These are phyloP conservation scores for Fusarium globosum DNA, from an alignment of 2,329 filamentous ascomycete genomes.

Conservation along the genomic window DNA sequence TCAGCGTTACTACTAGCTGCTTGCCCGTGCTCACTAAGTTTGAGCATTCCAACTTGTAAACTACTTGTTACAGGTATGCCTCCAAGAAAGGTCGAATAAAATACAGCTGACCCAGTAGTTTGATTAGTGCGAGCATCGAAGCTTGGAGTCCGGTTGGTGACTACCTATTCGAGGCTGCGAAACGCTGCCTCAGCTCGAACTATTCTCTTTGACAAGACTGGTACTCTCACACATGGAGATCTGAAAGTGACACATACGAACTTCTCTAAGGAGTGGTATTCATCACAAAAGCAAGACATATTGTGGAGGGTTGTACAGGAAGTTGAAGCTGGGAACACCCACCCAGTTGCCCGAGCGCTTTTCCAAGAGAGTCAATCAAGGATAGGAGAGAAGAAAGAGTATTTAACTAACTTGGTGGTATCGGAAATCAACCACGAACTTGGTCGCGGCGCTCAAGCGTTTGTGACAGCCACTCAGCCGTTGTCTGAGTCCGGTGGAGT, in stretches of 20 bases:
- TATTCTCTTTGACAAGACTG: neutral
- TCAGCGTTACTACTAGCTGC: neutral
- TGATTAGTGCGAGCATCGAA: neutral
- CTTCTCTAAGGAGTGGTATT: neutral
- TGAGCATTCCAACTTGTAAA: neutral
- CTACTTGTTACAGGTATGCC: neutral
- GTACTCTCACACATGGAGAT: neutral
- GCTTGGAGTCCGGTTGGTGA: neutral
- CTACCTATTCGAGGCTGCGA: neutral
- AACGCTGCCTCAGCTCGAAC: neutral
- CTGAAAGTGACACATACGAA: neutral
- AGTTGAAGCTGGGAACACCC: neutral
- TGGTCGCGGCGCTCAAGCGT: neutral
- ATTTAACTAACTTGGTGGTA: fast-evolving
- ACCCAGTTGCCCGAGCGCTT: neutral
- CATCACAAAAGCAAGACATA: neutral
- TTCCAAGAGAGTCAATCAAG: neutral
- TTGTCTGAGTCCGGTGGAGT: fast-evolving
- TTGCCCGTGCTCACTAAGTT: neutral
- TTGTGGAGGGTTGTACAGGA: neutral
- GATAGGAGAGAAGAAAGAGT: fast-evolving
- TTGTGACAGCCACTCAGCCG: neutral
- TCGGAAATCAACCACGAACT: neutral
- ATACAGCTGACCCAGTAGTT: neutral
- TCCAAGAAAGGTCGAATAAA: no score